Percentiles rank a stretch among this genome's conserved stretches.
Evolutionary conservation across 371 early-diverging fungal species (phyloP).

Genomic region (Basidiobolus heterosporus): DNA sequence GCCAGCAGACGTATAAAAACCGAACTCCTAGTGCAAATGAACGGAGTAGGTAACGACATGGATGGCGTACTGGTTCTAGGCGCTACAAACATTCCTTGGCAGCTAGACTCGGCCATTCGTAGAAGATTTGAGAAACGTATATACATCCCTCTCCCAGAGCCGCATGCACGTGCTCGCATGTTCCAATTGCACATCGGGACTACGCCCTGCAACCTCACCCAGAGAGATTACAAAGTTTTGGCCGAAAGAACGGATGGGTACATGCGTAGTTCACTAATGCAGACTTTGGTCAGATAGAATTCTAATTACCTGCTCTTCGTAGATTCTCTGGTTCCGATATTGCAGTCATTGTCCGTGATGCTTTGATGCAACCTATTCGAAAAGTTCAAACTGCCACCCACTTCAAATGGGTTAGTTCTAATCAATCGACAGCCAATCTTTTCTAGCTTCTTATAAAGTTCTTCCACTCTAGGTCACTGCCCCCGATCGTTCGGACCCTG

Average conservation of each 20-base stretch:
- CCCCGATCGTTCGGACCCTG: slow-evolving; percentile 40
- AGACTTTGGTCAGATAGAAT: background rate
- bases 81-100: slow-evolving; percentile 96
- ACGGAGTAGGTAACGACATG: slow-evolving; percentile 91
- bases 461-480: slow-evolving; percentile 23
- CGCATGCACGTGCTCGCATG: slow-evolving; percentile 74
- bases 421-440: background rate
- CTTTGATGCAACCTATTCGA: slow-evolving; percentile 90
- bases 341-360: slow-evolving; percentile 81
- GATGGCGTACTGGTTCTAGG: slow-evolving; percentile 85
- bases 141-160: slow-evolving; percentile 88
- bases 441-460: background rate
- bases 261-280: background rate
- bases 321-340: slow-evolving; percentile 90
- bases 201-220: slow-evolving; percentile 62
- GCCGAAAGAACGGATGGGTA: slow-evolving; percentile 76
- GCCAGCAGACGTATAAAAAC: slow-evolving; percentile 88
- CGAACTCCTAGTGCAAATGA: slow-evolving; percentile 94
- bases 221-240: slow-evolving; percentile 50
- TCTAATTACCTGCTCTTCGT: background rate
- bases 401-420: slow-evolving; percentile 55
- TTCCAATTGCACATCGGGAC: slow-evolving; percentile 79
- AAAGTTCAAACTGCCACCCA: slow-evolving; percentile 93
- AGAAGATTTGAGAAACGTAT: slow-evolving; percentile 93
- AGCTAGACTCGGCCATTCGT: slow-evolving; percentile 82